Percentiles rank a stretch among this genome's conserved stretches.
phyloP scores from a whole-genome alignment of 1,284 basidiomycete genomes.

The Sanghuangporus baumii region DNA sequence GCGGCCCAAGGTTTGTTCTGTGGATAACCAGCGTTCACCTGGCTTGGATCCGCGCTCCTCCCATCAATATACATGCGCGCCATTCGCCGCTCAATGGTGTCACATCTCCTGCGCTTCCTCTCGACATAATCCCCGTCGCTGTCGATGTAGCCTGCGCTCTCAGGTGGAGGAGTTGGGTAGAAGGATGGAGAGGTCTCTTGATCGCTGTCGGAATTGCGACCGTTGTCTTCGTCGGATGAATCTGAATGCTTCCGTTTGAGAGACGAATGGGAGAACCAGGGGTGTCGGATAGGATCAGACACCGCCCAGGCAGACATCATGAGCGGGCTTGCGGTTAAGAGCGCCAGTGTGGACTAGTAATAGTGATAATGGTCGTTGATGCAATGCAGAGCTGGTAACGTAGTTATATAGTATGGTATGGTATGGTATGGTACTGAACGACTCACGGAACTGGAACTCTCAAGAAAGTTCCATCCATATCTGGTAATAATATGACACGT shows the following conservation, averaged over 20 bases:
- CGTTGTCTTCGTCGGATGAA: conserved; percentile 12
- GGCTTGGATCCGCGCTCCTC: background rate
- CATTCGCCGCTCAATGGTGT: conserved; percentile 15
- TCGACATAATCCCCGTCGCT: background rate
- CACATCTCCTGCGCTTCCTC: conserved; percentile 11
- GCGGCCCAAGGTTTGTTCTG: background rate
- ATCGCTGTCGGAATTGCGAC: conserved; percentile 4
- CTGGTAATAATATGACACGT: too few species aligned
- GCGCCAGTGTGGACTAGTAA: background rate
- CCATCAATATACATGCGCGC: conserved; percentile 14
- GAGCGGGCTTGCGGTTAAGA: background rate
- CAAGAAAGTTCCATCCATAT: too few species aligned
- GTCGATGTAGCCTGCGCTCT: background rate
- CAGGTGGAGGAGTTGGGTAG: conserved; percentile 12
- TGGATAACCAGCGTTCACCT: background rate
- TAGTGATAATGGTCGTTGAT: background rate
- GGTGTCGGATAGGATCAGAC: conserved; percentile 14
- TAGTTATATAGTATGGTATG: too few species aligned
- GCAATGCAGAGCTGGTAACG: background rate
- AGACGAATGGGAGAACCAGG: conserved; percentile 14
- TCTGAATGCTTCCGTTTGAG: conserved; percentile 18
- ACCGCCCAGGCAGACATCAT: conserved; percentile 13
- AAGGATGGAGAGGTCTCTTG: background rate
- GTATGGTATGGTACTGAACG: too few species aligned
- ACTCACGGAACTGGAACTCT: too few species aligned